Percentiles rank a stretch among this genome's conserved stretches.
phyloP scores from a whole-genome alignment of 202 grass and related monocot genomes.

The Hordeum pubiflorum region DNA sequence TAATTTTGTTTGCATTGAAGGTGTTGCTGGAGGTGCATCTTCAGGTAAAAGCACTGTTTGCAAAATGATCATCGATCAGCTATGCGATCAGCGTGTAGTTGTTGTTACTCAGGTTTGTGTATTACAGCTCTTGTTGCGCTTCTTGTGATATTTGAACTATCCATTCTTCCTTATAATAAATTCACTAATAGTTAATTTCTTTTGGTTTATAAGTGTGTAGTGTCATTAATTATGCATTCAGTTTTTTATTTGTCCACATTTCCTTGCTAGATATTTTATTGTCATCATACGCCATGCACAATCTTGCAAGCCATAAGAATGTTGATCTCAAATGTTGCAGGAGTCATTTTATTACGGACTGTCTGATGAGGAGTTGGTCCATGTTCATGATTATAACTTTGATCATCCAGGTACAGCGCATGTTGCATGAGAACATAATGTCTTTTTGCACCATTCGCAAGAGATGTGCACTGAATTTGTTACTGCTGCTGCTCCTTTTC shows the following conservation, averaged over 20 bases:
- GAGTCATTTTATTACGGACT: conserved; percentile 84
- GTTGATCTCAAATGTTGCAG: conserved; percentile 32
- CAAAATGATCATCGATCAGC: conserved; percentile 96
- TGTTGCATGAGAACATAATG: background rate
- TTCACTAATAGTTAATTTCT: background rate
- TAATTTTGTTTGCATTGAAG: conserved; percentile 34
- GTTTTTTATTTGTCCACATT: background rate
- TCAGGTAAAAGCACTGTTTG: conserved; percentile 91
- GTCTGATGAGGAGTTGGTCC: conserved; percentile 66
- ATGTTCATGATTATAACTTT: conserved; percentile 87
- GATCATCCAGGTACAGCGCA: conserved; percentile 73
- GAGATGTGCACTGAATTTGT: conserved; percentile 9
- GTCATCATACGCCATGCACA: background rate
- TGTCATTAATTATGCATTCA: background rate
- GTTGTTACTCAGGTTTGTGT: conserved; percentile 73
- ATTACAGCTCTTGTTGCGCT: background rate
- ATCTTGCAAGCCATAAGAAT: background rate
- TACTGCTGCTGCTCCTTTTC: background rate
- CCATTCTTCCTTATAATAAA: background rate
- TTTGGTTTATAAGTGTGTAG: background rate
- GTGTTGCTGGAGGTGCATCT: conserved; percentile 84
- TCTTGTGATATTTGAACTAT: background rate
- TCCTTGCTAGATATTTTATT: background rate
- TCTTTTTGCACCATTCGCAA: background rate
- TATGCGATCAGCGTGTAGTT: conserved; percentile 83